Percentiles rank a stretch among this genome's conserved stretches.
These are phyloP conservation scores for Rhizopogon vinicolor DNA, from an alignment of 768 basidiomycete genomes.

Conservation along the genomic window DNA sequence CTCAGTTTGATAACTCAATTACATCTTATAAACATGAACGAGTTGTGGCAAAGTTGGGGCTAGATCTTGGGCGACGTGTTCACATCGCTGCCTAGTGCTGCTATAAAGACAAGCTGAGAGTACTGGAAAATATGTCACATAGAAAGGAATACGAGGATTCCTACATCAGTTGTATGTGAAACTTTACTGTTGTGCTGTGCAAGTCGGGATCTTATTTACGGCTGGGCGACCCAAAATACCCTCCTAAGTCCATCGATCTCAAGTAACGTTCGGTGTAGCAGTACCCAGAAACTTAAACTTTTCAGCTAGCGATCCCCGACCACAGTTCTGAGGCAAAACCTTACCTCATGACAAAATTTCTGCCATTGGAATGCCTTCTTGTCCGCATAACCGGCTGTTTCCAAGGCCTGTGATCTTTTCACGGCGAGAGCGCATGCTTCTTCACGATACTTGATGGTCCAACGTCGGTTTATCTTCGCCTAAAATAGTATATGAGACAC, in stretches of 20 bases:
- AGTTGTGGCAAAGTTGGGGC: no score
- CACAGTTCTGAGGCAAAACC: background rate
- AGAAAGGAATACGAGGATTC: no score
- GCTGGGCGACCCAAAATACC: background rate
- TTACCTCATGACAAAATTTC: constrained; percentile 49
- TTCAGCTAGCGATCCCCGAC: background rate
- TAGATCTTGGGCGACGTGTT: no score
- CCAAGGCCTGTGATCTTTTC: constrained; percentile 33
- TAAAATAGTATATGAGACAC: constrained; percentile 12
- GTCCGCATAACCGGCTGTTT: constrained; percentile 28
- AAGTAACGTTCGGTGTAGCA: background rate
- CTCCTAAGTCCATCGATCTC: background rate
- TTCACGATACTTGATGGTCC: constrained; percentile 43
- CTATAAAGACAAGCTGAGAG: no score
- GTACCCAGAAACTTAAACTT: background rate
- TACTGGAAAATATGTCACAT: no score
- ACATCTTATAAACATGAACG: no score
- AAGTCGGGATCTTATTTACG: no score
- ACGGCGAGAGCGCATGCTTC: constrained; percentile 50
- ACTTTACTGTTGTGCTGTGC: no score
- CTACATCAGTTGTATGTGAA: no score
- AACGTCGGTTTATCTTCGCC: constrained; percentile 37
- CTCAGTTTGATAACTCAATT: no score
- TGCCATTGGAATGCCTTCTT: constrained; percentile 48
- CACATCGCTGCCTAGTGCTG: no score